Conservation (phyloP, 768 basidiomycete species). For the Termitomyces sp. region DNA sequence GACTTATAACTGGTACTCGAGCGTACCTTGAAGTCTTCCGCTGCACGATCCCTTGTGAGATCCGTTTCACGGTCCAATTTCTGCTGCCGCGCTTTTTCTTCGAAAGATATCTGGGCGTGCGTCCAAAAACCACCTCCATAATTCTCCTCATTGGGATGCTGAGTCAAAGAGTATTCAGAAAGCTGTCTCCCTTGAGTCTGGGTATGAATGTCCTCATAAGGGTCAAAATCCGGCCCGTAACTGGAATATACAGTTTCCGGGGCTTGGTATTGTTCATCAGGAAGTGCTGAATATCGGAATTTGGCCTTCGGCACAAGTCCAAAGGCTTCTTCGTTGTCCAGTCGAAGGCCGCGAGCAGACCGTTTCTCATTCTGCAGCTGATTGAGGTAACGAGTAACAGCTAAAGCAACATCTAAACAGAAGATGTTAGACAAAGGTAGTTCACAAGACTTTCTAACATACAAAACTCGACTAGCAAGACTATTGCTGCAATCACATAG, state of each 20-base stretch:
- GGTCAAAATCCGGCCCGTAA: slow-evolving; percentile 28
- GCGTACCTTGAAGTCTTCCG: background rate
- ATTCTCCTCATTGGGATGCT: slow-evolving; percentile 20
- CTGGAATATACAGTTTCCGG: slow-evolving; percentile 5
- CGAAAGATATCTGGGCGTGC: slow-evolving; percentile 22
- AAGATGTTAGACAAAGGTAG: background rate
- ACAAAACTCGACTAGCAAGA: slow-evolving; percentile 56
- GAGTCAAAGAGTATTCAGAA: slow-evolving; percentile 2
- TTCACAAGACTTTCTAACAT: slow-evolving; percentile 19
- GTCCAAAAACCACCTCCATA: slow-evolving; percentile 34
- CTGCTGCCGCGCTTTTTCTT: slow-evolving; percentile 27
- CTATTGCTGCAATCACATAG: slow-evolving; percentile 32
- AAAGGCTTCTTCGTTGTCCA: slow-evolving; percentile 30
- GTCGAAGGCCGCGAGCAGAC: slow-evolving; percentile 28
- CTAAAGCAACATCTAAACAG: slow-evolving; percentile 42
- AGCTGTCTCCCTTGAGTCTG: slow-evolving; percentile 7
- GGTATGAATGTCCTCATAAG: slow-evolving; percentile 27
- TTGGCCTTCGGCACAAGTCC: slow-evolving; percentile 22
- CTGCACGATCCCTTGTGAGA: background rate
- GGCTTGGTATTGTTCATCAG: slow-evolving; percentile 11
- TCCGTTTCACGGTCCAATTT: slow-evolving; percentile 13
- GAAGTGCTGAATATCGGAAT: slow-evolving; percentile 20
- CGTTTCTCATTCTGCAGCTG: slow-evolving; percentile 47
- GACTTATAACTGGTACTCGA: background rate
- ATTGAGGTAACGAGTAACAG: slow-evolving; percentile 49